These are phyloP conservation scores for Fabrea salina DNA, from an alignment of 169 alveolate species.

Conservation along the genomic window DNA sequence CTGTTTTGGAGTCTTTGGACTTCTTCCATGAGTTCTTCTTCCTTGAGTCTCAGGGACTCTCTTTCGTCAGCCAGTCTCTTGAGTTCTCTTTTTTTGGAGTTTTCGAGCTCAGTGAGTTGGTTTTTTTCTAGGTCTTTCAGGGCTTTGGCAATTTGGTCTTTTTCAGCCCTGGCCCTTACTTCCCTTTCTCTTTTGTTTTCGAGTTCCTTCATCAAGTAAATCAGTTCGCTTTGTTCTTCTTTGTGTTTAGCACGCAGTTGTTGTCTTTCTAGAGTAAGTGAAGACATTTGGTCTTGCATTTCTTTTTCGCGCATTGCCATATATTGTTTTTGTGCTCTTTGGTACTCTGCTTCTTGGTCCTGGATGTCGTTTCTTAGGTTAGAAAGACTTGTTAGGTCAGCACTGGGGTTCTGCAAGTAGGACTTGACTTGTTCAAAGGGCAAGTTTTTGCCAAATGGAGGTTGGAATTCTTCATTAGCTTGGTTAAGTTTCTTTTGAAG, in stretches of 20 bases:
- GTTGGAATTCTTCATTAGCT: slow-evolving; percentile 14
- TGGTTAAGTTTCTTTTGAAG: slow-evolving; percentile 16
- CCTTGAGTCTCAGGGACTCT: slow-evolving; percentile 48
- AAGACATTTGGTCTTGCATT: neutral
- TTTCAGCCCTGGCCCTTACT: slow-evolving; percentile 45
- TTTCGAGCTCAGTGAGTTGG: slow-evolving; percentile 34
- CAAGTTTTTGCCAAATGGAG: neutral
- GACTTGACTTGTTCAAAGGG: neutral
- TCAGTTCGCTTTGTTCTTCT: slow-evolving; percentile 36
- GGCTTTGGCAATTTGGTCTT: slow-evolving; percentile 43
- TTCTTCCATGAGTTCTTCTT: slow-evolving; percentile 51
- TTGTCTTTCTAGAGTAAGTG: neutral
- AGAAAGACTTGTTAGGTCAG: neutral
- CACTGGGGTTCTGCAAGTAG: neutral
- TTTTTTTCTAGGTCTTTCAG: slow-evolving; percentile 45
- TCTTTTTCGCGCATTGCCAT: neutral
- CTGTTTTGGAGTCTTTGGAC: slow-evolving; percentile 42
- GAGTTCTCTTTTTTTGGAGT: slow-evolving; percentile 39
- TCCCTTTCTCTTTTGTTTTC: slow-evolving; percentile 43
- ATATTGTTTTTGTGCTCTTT: neutral
- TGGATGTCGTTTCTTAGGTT: neutral
- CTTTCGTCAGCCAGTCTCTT: slow-evolving; percentile 44
- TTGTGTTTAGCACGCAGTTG: neutral
- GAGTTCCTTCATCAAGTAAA: slow-evolving; percentile 43
- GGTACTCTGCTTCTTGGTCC: neutral